Conservation (phyloP, 352 stramenopile species). For the Blastocystis sp. region DNA sequence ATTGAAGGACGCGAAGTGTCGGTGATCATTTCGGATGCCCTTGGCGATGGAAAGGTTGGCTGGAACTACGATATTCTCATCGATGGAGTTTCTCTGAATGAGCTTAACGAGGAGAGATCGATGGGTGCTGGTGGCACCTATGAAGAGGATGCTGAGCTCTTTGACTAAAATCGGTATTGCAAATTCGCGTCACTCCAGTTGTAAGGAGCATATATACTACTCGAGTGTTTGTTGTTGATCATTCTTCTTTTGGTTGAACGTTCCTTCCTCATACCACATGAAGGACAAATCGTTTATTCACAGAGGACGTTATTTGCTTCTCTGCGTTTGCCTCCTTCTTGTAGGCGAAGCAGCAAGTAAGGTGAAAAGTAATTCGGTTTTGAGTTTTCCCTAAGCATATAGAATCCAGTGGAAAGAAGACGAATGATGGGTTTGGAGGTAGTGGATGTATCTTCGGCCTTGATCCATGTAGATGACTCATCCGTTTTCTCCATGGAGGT, state of each 20-base stretch:
- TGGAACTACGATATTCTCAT: conserved; percentile 56
- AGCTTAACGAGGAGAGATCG: conserved; percentile 51
- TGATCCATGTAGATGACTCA: background rate
- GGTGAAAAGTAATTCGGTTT: background rate
- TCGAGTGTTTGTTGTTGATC: background rate
- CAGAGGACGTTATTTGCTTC: background rate
- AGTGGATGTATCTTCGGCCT: background rate
- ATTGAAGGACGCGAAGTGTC: conserved; percentile 32
- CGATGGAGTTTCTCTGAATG: conserved; percentile 30
- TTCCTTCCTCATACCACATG: background rate
- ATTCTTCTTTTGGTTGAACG: background rate
- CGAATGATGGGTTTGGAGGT: background rate
- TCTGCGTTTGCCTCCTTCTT: background rate
- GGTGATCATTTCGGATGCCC: conserved; percentile 51
- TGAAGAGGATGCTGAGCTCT: conserved; percentile 55
- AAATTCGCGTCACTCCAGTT: conserved; percentile 34
- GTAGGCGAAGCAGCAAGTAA: conserved; percentile 17
- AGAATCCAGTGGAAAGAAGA: background rate
- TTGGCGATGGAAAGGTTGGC: conserved; percentile 26
- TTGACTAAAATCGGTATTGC: conserved; percentile 41
- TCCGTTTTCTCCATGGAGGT: background rate
- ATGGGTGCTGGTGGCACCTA: conserved; percentile 23
- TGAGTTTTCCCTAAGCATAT: background rate
- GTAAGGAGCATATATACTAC: conserved; percentile 1
- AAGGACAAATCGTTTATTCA: background rate